phyloP scores from a whole-genome alignment of 2,329 filamentous ascomycete species.

The Apiospora saccharicola region DNA sequence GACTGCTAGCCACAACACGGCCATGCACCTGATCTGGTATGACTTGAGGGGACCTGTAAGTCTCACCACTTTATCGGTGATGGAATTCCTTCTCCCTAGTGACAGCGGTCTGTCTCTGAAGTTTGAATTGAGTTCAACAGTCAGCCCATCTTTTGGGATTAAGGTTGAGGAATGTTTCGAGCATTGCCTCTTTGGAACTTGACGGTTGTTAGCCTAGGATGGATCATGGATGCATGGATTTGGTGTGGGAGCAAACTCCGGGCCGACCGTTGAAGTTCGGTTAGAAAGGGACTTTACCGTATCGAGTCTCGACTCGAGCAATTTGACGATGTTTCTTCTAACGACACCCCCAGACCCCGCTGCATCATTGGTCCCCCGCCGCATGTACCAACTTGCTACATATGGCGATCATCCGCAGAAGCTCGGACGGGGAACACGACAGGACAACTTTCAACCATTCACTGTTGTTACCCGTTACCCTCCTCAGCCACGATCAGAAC shows the following conservation, averaged over 20 bases:
- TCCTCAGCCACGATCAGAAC: neutral
- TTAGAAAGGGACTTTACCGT: neutral
- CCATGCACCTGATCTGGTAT: slow-evolving; percentile 21
- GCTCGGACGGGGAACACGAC: slow-evolving; percentile 3
- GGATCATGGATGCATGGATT: neutral
- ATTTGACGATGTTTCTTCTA: neutral
- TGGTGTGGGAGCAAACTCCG: neutral
- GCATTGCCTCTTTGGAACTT: slow-evolving; percentile 6
- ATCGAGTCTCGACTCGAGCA: too few species aligned
- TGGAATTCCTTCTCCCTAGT: neutral
- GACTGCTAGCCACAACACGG: slow-evolving; percentile 19
- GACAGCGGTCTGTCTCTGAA: neutral
- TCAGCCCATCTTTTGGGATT: neutral
- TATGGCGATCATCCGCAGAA: slow-evolving; percentile 15
- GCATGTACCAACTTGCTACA: slow-evolving; percentile 1
- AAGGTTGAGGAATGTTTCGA: neutral
- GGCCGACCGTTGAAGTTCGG: neutral
- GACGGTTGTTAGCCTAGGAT: neutral
- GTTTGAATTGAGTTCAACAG: slow-evolving; percentile 2
- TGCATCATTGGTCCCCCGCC: neutral
- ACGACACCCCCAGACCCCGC: slow-evolving; percentile 4
- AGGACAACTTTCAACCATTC: neutral
- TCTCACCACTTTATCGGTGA: neutral
- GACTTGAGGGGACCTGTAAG: neutral
- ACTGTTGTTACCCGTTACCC: neutral